A percentile compares a stretch with the other conserved stretches of the same genome.
These are phyloP conservation scores for Jimgerdemannia flammicorona DNA, from an alignment of 192 early-diverging fungal genomes.

Conservation along the genomic window DNA sequence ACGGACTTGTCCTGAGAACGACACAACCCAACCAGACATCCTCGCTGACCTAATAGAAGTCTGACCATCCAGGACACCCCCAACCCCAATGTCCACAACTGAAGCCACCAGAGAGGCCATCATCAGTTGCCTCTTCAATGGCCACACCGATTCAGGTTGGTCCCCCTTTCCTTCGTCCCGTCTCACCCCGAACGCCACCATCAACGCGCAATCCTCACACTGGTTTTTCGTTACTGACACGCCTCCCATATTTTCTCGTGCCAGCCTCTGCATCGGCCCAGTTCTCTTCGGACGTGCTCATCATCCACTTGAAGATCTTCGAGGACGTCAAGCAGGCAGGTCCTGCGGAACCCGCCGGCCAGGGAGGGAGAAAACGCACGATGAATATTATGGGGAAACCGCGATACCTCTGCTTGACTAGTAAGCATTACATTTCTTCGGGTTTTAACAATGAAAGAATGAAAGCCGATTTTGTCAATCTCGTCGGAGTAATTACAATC, in stretches of 20 bases:
- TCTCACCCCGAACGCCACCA: too few species aligned
- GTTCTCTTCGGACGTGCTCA: constrained; percentile 13
- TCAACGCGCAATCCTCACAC: too few species aligned
- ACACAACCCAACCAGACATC: too few species aligned
- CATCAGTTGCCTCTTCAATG: constrained; percentile 5
- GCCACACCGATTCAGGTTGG: not conserved
- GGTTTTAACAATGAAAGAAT: too few species aligned
- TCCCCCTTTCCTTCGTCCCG: not conserved
- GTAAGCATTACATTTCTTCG: constrained; percentile 20
- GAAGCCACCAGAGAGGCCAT: constrained; percentile 15
- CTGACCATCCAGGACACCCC: too few species aligned
- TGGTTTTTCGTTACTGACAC: too few species aligned
- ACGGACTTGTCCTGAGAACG: too few species aligned
- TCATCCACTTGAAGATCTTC: constrained; percentile 47
- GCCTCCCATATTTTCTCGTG: constrained; percentile 1
- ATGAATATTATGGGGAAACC: constrained; percentile 42
- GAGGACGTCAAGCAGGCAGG: constrained; percentile 40
- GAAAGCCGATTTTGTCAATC: too few species aligned
- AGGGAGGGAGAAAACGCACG: constrained; percentile 17
- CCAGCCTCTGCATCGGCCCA: too few species aligned
- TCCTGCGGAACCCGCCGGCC: constrained; percentile 18
- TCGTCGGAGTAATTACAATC: too few species aligned
- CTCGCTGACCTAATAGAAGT: too few species aligned
- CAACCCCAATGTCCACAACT: constrained; percentile 5
- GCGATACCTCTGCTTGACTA: constrained; percentile 50